Percentiles rank a stretch among this genome's conserved stretches.
phyloP scores from a whole-genome alignment of 768 basidiomycete genomes.

The Lactarius akahatsu region DNA sequence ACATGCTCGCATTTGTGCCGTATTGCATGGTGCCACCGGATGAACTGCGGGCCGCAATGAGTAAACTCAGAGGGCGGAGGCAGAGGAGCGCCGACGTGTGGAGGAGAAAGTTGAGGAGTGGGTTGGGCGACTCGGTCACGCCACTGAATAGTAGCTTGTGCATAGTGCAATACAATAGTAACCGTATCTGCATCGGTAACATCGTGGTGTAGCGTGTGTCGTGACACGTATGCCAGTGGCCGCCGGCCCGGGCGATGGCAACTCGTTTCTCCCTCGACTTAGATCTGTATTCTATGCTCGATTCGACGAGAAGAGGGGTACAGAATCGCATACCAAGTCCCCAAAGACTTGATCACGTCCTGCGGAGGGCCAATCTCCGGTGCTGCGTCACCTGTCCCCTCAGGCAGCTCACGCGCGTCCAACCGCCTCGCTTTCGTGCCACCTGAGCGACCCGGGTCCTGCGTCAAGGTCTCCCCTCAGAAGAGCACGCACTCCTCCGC shows the following conservation, averaged over 20 bases:
- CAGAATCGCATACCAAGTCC: constrained; percentile 74
- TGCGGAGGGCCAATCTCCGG: constrained; percentile 37
- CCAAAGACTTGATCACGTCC: too few relatives aligned
- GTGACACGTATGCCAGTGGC: constrained; percentile 35
- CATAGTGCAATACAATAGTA: too few relatives aligned
- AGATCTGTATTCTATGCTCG: constrained; percentile 86
- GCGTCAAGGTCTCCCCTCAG: constrained; percentile 37
- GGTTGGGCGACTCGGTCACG: too few relatives aligned
- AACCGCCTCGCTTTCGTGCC: constrained; percentile 44
- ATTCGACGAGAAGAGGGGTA: constrained; percentile 73
- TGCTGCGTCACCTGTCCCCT: constrained; percentile 39
- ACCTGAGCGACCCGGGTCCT: constrained; percentile 44
- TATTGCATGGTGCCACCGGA: too few relatives aligned
- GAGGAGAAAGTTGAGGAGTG: too few relatives aligned
- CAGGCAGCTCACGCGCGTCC: constrained; percentile 49
- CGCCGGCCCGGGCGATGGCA: constrained; percentile 48
- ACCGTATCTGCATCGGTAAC: too few relatives aligned
- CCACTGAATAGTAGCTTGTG: too few relatives aligned
- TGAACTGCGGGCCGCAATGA: too few relatives aligned
- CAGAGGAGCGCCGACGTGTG: too few relatives aligned
- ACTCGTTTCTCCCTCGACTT: constrained; percentile 75
- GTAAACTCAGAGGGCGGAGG: too few relatives aligned
- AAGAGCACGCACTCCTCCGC: constrained; percentile 45
- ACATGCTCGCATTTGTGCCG: too few relatives aligned
- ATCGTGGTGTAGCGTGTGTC: too few relatives aligned